Conservation (phyloP, 345 rosid genomes). For the Populus tremula region DNA sequence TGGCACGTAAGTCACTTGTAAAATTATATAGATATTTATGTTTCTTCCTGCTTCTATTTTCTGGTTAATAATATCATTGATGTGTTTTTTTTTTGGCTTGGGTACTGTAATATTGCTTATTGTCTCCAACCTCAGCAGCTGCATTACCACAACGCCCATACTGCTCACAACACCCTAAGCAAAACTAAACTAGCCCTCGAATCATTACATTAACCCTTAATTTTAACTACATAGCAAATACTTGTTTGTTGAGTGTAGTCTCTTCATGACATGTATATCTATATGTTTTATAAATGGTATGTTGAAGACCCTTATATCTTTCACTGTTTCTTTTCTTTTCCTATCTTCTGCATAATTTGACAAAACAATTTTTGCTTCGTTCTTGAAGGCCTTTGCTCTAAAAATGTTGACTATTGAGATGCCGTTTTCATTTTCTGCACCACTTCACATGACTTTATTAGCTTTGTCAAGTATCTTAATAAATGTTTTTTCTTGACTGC, state of each 20-base stretch:
- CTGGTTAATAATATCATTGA: not conserved
- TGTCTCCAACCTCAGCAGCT: not conserved
- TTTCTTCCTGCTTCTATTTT: not conserved
- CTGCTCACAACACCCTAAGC: not conserved
- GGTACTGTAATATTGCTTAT: not conserved
- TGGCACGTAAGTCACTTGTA: conserved; percentile 55
- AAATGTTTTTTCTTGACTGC: not conserved
- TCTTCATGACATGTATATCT: not conserved
- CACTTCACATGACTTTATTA: not conserved
- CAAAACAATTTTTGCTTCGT: not conserved
- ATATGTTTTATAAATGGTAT: not conserved
- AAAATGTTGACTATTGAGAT: not conserved
- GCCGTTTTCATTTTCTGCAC: not conserved
- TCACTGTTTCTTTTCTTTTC: not conserved
- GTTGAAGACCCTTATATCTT: not conserved
- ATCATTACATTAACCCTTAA: not conserved
- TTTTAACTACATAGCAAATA: not conserved
- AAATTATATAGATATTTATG: not conserved
- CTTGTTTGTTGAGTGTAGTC: not conserved
- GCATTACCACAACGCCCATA: not conserved
- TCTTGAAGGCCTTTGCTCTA: not conserved
- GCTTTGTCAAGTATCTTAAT: conserved; percentile 10
- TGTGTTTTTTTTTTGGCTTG: not conserved
- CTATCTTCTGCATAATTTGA: not conserved
- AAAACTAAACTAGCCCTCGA: not conserved